Conservation (phyloP, 805 yeast species). For the Candida lessepsii region DNA sequence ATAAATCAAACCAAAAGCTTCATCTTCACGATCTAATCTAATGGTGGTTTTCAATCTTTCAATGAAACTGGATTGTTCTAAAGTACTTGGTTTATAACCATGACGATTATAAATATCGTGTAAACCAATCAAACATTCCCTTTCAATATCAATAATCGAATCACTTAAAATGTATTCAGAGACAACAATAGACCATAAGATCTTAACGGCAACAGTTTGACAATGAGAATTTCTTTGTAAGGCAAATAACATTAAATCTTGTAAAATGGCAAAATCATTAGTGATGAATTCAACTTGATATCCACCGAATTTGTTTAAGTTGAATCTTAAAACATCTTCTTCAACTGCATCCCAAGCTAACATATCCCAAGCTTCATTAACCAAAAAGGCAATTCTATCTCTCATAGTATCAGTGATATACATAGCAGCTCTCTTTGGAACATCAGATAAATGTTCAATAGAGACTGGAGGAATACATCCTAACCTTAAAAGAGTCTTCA, state of each 20-base stretch:
- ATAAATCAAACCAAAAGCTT: constrained; percentile 50
- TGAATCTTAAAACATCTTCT: constrained; percentile 57
- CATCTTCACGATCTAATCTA: constrained; percentile 62
- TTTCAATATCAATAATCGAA: constrained; percentile 57
- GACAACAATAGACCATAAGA: constrained; percentile 71
- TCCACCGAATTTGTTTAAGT: constrained; percentile 62
- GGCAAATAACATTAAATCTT: constrained; percentile 63
- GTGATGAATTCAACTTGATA: constrained; percentile 65
- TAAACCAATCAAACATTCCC: constrained; percentile 60
- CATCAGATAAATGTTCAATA: constrained; percentile 65
- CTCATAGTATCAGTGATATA: constrained; percentile 64
- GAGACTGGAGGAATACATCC: constrained; percentile 69
- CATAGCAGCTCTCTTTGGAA: constrained; percentile 70
- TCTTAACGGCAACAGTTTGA: constrained; percentile 59
- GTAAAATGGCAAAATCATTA: constrained; percentile 57
- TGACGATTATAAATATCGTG: constrained; percentile 62
- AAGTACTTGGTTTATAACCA: constrained; percentile 53
- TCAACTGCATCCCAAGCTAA: constrained; percentile 65
- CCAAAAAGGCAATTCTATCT: constrained; percentile 51
- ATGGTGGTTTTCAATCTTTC: constrained; percentile 48
- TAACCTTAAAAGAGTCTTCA: constrained; percentile 55
- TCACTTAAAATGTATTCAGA: constrained; percentile 62
- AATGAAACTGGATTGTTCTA: constrained; percentile 55
- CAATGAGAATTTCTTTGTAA: constrained; percentile 65
- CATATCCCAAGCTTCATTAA: constrained; percentile 69